Evolutionary conservation across 768 basidiomycete species (phyloP).

Genomic region (Pleurotus platypus): DNA sequence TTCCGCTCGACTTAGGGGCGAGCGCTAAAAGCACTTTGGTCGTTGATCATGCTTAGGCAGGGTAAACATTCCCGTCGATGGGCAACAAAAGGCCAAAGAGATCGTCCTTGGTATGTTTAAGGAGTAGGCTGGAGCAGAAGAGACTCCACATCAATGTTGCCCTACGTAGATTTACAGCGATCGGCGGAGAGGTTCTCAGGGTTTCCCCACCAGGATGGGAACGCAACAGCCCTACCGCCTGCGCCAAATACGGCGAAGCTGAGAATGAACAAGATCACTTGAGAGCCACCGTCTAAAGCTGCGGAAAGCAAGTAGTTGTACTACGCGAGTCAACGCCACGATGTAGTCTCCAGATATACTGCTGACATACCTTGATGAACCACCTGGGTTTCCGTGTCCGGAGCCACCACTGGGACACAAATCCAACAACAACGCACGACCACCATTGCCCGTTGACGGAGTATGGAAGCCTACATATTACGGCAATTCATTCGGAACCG

Average conservation of each 20-base stretch:
- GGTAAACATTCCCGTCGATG: too few species aligned
- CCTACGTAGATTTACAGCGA: slow-evolving; percentile 20
- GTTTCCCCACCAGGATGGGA: slow-evolving; percentile 49
- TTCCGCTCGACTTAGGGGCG: too few species aligned
- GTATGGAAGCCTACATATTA: slow-evolving; percentile 34
- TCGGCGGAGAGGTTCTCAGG: slow-evolving; percentile 33
- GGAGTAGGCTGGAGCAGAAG: neutral
- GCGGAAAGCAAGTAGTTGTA: slow-evolving; percentile 45
- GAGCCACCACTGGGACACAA: slow-evolving; percentile 46
- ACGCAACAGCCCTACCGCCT: slow-evolving; percentile 35
- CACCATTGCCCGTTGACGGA: slow-evolving; percentile 55
- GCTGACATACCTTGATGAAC: slow-evolving; percentile 37
- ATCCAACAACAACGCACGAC: slow-evolving; percentile 49
- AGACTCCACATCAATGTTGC: neutral
- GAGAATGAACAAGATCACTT: slow-evolving; percentile 47
- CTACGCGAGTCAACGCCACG: neutral
- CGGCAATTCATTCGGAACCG: neutral
- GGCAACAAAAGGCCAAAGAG: neutral
- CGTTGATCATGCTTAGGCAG: too few species aligned
- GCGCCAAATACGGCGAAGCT: slow-evolving; percentile 34
- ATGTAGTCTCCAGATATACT: too few species aligned
- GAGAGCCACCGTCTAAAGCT: slow-evolving; percentile 45
- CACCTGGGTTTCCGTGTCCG: slow-evolving; percentile 37
- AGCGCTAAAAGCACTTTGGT: too few species aligned
- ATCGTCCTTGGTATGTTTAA: neutral